phyloP scores from a whole-genome alignment of 2,329 filamentous ascomycete species.

The Macroventuria anomochaeta region DNA sequence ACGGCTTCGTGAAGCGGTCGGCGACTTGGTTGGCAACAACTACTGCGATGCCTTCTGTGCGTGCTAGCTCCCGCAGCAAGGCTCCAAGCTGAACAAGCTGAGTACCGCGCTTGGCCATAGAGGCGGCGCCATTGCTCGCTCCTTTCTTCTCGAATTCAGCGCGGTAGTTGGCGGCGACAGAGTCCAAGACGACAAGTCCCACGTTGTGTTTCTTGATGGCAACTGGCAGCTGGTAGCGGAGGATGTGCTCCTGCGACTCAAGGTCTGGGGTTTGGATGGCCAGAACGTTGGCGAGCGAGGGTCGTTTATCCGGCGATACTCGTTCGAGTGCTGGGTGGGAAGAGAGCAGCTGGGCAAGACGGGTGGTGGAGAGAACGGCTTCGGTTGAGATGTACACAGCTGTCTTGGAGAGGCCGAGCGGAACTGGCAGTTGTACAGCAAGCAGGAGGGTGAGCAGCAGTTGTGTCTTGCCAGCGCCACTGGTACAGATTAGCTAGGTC shows the following conservation, averaged over 20 bases:
- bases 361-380: slow-evolving; percentile 78
- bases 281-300: slow-evolving; percentile 77
- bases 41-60: slow-evolving; percentile 76
- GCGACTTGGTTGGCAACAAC: slow-evolving; percentile 96
- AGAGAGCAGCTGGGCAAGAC: slow-evolving; percentile 78
- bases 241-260: slow-evolving; percentile 93
- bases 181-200: slow-evolving; percentile 86
- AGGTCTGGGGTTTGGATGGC: slow-evolving; percentile 86
- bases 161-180: slow-evolving; percentile 92
- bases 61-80: slow-evolving; percentile 77
- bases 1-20: slow-evolving; percentile 71
- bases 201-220: slow-evolving; percentile 77
- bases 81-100: slow-evolving; percentile 80
- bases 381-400: slow-evolving; percentile 96
- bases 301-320: slow-evolving; percentile 52
- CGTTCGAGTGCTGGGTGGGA: slow-evolving; percentile 66
- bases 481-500: slow-evolving; percentile 39
- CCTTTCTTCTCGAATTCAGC: slow-evolving; percentile 77
- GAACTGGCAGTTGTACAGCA: slow-evolving; percentile 78
- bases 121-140: slow-evolving; percentile 46
- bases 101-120: slow-evolving; percentile 74
- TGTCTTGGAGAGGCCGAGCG: slow-evolving; percentile 72
- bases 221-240: slow-evolving; percentile 90
- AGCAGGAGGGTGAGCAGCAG: slow-evolving; percentile 85
- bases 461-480: slow-evolving; percentile 93